Conservation (phyloP, 2,329 filamentous ascomycete species). For the Colletotrichum costaricense region DNA sequence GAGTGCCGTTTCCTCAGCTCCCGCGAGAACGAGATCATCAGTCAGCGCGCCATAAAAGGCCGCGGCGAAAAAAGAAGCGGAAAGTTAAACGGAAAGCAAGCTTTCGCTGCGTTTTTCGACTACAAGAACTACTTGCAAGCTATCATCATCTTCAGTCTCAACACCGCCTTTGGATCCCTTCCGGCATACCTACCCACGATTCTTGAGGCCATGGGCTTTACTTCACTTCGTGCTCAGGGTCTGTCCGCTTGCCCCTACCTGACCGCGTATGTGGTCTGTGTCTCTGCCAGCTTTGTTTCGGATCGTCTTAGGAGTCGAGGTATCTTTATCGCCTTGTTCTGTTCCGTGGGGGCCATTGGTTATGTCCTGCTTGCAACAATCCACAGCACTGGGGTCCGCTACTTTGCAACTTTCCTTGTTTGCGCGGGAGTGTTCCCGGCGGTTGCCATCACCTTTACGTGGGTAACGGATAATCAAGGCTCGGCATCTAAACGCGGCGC, state of each 20-base stretch:
- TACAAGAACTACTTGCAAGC: constrained; percentile 62
- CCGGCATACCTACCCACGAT: constrained; percentile 75
- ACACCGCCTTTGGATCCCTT: constrained; percentile 51
- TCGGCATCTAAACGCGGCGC: constrained; percentile 73
- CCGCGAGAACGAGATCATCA: constrained; percentile 69
- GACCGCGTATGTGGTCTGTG: constrained; percentile 71
- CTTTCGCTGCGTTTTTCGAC: constrained; percentile 58
- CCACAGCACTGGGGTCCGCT: constrained; percentile 54
- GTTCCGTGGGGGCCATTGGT: constrained; percentile 67
- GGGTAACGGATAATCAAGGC: constrained; percentile 78
- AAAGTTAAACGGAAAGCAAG: constrained; percentile 56
- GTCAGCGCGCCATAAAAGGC: constrained; percentile 59
- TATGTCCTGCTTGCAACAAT: constrained; percentile 74
- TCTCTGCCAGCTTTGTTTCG: constrained; percentile 71
- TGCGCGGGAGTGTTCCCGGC: constrained; percentile 67
- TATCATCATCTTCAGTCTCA: constrained; percentile 54
- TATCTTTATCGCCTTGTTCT: constrained; percentile 66
- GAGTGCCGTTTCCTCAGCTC: constrained; percentile 65
- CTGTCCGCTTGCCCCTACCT: constrained; percentile 79
- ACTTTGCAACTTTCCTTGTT: constrained; percentile 59
- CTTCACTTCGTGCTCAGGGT: constrained; percentile 74
- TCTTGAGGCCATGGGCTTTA: constrained; percentile 75
- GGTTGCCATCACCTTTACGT: constrained; percentile 76
- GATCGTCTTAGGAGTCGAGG: constrained; percentile 75
- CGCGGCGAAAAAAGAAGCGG: constrained; percentile 58